Percentiles rank a stretch among this genome's conserved stretches.
These are phyloP conservation scores for Saxophila tyrrhenica DNA, from an alignment of 495 filamentous ascomycete species.

Conservation along the genomic window DNA sequence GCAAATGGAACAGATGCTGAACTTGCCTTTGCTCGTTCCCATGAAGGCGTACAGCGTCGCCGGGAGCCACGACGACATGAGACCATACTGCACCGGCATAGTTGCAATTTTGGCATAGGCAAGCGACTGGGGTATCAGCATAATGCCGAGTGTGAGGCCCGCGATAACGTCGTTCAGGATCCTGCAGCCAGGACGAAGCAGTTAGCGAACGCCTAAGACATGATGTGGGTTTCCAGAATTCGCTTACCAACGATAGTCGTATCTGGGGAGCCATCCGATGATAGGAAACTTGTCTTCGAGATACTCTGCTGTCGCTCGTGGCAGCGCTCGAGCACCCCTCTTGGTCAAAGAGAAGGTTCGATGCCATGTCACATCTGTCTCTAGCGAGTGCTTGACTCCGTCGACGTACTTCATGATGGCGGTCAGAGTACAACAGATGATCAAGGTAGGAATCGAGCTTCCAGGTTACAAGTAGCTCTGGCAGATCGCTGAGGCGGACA, in stretches of 20 bases:
- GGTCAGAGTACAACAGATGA: neutral
- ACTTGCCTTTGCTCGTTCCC: slow-evolving; percentile 44
- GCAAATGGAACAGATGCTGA: neutral
- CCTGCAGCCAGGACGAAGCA: too few species aligned
- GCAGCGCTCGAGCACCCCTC: slow-evolving; percentile 12
- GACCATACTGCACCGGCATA: slow-evolving; percentile 40
- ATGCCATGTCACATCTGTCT: slow-evolving; percentile 6
- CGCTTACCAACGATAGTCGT: slow-evolving; percentile 39
- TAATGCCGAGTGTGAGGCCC: slow-evolving; percentile 39
- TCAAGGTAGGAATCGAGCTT: neutral
- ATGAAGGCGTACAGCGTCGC: slow-evolving; percentile 40
- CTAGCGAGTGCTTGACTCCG: neutral
- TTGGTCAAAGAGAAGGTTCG: slow-evolving; percentile 2
- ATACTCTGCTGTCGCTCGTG: slow-evolving; percentile 32
- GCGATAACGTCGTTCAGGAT: slow-evolving; percentile 39
- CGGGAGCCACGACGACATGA: slow-evolving; percentile 44
- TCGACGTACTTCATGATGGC: neutral
- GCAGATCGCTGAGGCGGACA: neutral
- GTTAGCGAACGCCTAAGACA: too few species aligned
- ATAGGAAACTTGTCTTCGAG: slow-evolving; percentile 43
- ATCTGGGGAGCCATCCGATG: slow-evolving; percentile 39
- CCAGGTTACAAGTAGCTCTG: neutral
- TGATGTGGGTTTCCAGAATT: too few species aligned
- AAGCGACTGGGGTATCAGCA: slow-evolving; percentile 42
- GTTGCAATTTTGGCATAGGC: slow-evolving; percentile 43